Conservation (phyloP, 306 rosid species). For the Aeschynomene evenia region DNA sequence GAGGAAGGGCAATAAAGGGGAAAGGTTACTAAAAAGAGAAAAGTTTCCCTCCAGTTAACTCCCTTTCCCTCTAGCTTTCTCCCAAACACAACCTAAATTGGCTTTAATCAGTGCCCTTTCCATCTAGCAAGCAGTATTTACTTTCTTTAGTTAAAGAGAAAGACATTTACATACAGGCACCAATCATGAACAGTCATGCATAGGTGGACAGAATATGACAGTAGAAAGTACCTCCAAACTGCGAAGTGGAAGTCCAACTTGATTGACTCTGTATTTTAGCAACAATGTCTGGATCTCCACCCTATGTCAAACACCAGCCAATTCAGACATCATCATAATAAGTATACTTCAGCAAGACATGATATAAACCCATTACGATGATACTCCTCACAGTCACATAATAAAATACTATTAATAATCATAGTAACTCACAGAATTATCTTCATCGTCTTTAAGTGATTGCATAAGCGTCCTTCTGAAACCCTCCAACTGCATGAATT, state of each 20-base stretch:
- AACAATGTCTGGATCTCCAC: conserved; percentile 54
- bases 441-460: conserved; percentile 85
- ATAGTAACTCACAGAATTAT: conserved; percentile 55
- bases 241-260: conserved; percentile 46
- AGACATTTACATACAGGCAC: neutral
- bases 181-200: conserved; percentile 8
- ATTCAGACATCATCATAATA: neutral
- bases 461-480: conserved; percentile 94
- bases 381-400: neutral
- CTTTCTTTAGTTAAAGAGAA: neutral
- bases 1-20: neutral
- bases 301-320: conserved; percentile 40
- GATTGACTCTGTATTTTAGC: conserved; percentile 51
- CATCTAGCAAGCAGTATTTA: neutral
- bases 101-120: neutral
- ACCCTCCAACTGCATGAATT: conserved; percentile 67
- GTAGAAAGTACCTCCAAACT: conserved; percentile 52
- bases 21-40: neutral
- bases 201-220: neutral
- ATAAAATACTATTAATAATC: neutral
- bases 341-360: too few species aligned
- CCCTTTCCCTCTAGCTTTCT: neutral
- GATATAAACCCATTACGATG: neutral
- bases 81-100: conserved; percentile 17
- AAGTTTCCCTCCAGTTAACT: neutral